These are phyloP conservation scores for Plectosphaerella plurivora DNA, from an alignment of 2,329 filamentous ascomycete genomes.

Conservation along the genomic window DNA sequence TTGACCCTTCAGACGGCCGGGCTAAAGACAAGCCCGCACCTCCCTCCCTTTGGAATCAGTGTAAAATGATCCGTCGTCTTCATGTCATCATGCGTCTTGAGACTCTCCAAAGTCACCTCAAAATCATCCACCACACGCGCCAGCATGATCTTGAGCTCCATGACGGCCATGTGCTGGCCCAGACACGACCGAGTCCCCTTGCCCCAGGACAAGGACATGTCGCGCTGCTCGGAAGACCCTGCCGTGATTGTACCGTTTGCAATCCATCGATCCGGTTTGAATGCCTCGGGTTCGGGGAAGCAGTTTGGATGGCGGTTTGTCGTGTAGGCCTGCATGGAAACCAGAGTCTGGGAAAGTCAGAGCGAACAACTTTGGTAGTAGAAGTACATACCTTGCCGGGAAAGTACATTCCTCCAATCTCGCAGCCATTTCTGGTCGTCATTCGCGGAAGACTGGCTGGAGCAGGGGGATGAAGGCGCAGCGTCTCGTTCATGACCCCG, in stretches of 20 bases:
- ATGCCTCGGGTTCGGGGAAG: conserved; percentile 12
- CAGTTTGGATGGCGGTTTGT: conserved; percentile 7
- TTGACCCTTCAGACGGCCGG: not conserved
- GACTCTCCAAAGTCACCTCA: conserved; percentile 3
- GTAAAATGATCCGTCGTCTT: conserved; percentile 12
- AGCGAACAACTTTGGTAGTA: not conserved
- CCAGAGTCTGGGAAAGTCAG: conserved; percentile 2
- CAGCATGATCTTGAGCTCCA: conserved; percentile 11
- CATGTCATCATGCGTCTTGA: conserved; percentile 9
- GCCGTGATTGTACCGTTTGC: not conserved
- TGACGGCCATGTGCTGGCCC: conserved; percentile 10
- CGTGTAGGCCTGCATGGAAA: conserved; percentile 10
- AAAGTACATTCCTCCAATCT: not conserved
- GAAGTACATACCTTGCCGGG: not conserved
- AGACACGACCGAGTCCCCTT: conserved; percentile 7
- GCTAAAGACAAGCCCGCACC: conserved; percentile 8
- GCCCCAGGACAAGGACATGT: conserved; percentile 10
- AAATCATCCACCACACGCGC: conserved; percentile 7
- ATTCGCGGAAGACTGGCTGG: conserved; percentile 6
- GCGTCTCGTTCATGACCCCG: conserved; percentile 8
- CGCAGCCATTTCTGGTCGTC: conserved; percentile 1
- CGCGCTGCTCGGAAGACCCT: conserved; percentile 7
- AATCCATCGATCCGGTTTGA: conserved; percentile 11
- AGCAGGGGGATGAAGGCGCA: conserved; percentile 8
- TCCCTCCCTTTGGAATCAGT: conserved; percentile 5